Conservation (phyloP, 345 rosid genomes). For the Reutealis trisperma region DNA sequence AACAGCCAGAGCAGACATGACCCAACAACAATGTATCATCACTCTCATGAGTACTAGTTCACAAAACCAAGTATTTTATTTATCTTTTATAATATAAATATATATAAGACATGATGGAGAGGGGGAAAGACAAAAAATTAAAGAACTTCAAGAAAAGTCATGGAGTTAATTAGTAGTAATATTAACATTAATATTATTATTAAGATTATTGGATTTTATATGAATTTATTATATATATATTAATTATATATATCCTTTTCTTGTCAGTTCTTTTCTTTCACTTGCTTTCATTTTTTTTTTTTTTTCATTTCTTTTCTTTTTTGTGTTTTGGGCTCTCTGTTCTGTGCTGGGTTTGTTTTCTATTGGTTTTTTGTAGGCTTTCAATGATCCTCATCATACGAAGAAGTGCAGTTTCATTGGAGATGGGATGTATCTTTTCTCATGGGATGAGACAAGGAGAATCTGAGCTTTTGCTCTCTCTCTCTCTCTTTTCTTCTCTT, state of each 20-base stretch:
- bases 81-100: neutral
- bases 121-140: conserved; percentile 16
- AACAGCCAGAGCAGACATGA: conserved; percentile 61
- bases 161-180: conserved; percentile 25
- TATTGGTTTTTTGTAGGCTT: conserved; percentile 41
- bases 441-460: conserved; percentile 50
- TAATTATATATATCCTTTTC: conserved; percentile 15
- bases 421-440: conserved; percentile 27
- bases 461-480: conserved; percentile 43
- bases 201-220: conserved; percentile 7
- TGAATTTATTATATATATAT: no score
- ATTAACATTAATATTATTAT: neutral
- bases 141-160: conserved; percentile 27
- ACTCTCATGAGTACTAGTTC: conserved; percentile 63
- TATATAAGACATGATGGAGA: conserved; percentile 19
- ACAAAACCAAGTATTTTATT: neutral
- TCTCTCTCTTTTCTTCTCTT: neutral
- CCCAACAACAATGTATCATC: conserved; percentile 64
- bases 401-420: conserved; percentile 47
- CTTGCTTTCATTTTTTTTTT: neutral
- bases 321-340: conserved; percentile 5
- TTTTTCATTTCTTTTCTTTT: neutral
- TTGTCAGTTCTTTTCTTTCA: conserved; percentile 14
- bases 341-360: conserved; percentile 8
- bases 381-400: conserved; percentile 32